phyloP scores from a whole-genome alignment of 805 yeast genomes.

The Cyberlindnera mrakii region DNA sequence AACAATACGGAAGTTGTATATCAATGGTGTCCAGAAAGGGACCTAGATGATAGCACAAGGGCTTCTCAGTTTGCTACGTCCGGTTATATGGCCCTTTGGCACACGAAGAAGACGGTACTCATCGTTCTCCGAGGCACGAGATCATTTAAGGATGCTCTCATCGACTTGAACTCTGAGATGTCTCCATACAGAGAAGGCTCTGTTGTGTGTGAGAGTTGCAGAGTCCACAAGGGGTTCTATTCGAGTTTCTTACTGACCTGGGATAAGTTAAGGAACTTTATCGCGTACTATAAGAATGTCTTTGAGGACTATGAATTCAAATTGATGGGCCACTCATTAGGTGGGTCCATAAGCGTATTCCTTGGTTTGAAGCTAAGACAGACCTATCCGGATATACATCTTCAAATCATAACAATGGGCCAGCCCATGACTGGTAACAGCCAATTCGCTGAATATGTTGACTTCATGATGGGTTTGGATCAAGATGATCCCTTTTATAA shows the following conservation, averaged over 20 bases:
- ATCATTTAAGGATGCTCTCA: slow-evolving; percentile 21
- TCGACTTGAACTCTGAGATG: slow-evolving; percentile 24
- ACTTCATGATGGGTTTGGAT: slow-evolving; percentile 6
- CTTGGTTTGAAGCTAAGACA: slow-evolving; percentile 5
- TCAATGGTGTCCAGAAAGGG: slow-evolving; percentile 21
- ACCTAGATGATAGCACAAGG: slow-evolving; percentile 4
- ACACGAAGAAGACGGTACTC: slow-evolving; percentile 6
- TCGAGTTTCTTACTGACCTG: slow-evolving; percentile 13
- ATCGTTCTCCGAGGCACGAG: slow-evolving; percentile 22
- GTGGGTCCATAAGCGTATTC: slow-evolving; percentile 22
- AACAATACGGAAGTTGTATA: slow-evolving; percentile 16
- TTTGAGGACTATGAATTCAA: slow-evolving; percentile 9
- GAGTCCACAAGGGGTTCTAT: slow-evolving; percentile 21
- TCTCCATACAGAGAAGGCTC: slow-evolving; percentile 4
- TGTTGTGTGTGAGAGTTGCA: slow-evolving; percentile 14
- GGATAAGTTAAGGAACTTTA: background rate
- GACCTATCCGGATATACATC: background rate
- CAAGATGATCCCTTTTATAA: background rate
- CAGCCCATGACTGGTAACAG: slow-evolving; percentile 24
- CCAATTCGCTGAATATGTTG: slow-evolving; percentile 10
- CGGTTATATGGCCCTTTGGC: slow-evolving; percentile 21
- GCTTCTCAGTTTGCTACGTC: slow-evolving; percentile 11
- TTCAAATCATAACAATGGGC: slow-evolving; percentile 19
- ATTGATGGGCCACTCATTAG: slow-evolving; percentile 24
- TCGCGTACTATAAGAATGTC: background rate